These are phyloP conservation scores for Yamadazyma conglobata DNA, from an alignment of 1,139 yeast species.

Conservation along the genomic window DNA sequence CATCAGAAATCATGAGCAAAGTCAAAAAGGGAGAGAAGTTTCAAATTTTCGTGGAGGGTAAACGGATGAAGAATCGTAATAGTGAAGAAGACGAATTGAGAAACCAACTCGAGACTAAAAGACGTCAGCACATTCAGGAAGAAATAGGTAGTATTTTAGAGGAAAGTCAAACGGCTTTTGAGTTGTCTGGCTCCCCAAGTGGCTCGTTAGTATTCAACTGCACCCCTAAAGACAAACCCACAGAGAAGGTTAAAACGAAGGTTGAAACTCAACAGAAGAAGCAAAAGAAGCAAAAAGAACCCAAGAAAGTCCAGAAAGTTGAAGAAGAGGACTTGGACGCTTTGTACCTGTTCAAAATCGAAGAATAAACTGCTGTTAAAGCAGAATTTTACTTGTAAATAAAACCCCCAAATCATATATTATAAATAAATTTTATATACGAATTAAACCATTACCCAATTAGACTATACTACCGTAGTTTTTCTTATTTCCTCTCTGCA, in stretches of 20 bases:
- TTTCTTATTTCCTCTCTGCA: conserved; percentile 7
- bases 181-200: conserved; percentile 29
- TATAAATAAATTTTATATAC: no score
- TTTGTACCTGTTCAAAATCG: conserved; percentile 41
- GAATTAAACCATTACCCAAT: background rate
- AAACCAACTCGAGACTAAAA: conserved; percentile 26
- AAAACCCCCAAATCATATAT: no score
- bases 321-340: conserved; percentile 39
- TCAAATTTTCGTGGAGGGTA: conserved; percentile 27
- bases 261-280: conserved; percentile 13
- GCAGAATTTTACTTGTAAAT: conserved; percentile 1
- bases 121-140: conserved; percentile 28
- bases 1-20: conserved; percentile 30
- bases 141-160: conserved; percentile 25
- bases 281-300: conserved; percentile 14
- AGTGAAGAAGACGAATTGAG: conserved; percentile 9
- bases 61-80: conserved; percentile 10
- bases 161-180: conserved; percentile 28
- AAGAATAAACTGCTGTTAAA: conserved; percentile 30
- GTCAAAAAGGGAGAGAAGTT: conserved; percentile 34
- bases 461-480: conserved; percentile 15
- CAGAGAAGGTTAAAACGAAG: conserved; percentile 15
- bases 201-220: conserved; percentile 19
- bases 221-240: conserved; percentile 16
- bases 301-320: conserved; percentile 8